Evolutionary conservation across 169 alveolate genomes (phyloP), one percentile per base, ranked within the genome.

Genomic region (Plasmodium sp.): DNA sequence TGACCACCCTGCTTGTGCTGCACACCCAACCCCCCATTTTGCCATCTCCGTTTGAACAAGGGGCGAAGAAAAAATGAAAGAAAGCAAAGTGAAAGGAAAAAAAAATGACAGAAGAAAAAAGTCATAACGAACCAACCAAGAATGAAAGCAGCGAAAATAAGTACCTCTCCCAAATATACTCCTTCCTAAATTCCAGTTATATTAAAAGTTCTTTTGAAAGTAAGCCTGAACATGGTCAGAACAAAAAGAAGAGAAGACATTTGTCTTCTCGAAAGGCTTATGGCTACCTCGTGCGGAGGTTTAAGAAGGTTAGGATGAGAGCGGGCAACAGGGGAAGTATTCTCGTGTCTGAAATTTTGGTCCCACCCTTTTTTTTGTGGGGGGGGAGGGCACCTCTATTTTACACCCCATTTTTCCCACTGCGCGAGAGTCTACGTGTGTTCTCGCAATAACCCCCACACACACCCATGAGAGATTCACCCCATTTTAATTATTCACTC

Each of bases 101-200:
- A 36, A 86, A 56, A 54, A 90, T 90, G 94, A 56, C 81, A 90
- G 94, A 90, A 41, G 74, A 90, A 58, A 90, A 80, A 80, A 80
- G 71, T 71, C 62, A 75, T 36, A 90, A 54, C 82, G 94, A 90
- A 62, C 74, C 81, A 80, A 27, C 67, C 58, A 74, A 84, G 75
- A 73, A 84, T 84, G 93, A 84, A 36, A 84, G 22, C 80, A 58
- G 51, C 54, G 94, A 90, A 90, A 90, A 90, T 67, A 90, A 90
- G 51, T 90, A 90, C 77, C 74, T 90, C 34, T 90, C 94, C 33
- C 94, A 90, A 62, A 41, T 90, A 10, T 90, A 90, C 58, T 90
- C 94, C 27, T 90, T 90, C 82, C 83, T 90, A 80, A 90, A 90
- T 81, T 67, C 94, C 36, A 90, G 77, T 90, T 90, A 90, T 80